Evolutionary conservation across 768 basidiomycete genomes (phyloP), one percentile per base, ranked within the genome.

Genomic region (Candolleomyces eurysporus): DNA sequence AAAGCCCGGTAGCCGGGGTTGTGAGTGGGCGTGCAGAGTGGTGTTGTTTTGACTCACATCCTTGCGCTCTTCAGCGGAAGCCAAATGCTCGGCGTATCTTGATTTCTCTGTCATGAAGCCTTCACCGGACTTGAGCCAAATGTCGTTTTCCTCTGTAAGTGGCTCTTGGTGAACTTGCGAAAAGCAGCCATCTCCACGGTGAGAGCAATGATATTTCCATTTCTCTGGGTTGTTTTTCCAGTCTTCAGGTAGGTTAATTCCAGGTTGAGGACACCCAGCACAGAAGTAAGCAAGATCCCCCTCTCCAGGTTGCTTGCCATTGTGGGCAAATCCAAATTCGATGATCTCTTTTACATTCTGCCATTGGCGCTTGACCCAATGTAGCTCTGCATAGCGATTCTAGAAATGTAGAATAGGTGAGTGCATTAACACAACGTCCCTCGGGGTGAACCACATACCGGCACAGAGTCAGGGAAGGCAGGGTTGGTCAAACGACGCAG

Each of bases 271-370:
- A 46, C 68, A 69, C 1, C 67, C 63, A 0, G 65, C 58, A 42
- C 68, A 69, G 22, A 69, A 69, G 0, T 66, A 32, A 1, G 62
- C 62, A 5, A 69, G 52, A 26, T 62, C 64, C 0, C 60, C 65
- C 4, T 56, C 45, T 26, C 26, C 36, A n/a, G 53, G 36, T 13
- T 30, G 17, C 56, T 30, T 17, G 1, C 22, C n/a, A 19, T 45
- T 19, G 13, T 62, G 58, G 4, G 36, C 63, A 17, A 56, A 61
- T 0, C 68, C 65, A 60, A 61, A 64, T 32, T 62, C 59, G 36
- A 63, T 65, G 16, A 58, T 48, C 26, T 63, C 51, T 26, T 63
- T 64, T 22, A 69, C 19, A 26, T 67, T 61, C 10, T 58, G 36
- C 61, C 66, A 68, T 26, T 65, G 59, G 1, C 67, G 53, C 4